Evolutionary conservation across 2,329 filamentous ascomycete genomes (phyloP), one percentile per base, ranked within the genome.

Genomic region (Neurospora sp.): DNA sequence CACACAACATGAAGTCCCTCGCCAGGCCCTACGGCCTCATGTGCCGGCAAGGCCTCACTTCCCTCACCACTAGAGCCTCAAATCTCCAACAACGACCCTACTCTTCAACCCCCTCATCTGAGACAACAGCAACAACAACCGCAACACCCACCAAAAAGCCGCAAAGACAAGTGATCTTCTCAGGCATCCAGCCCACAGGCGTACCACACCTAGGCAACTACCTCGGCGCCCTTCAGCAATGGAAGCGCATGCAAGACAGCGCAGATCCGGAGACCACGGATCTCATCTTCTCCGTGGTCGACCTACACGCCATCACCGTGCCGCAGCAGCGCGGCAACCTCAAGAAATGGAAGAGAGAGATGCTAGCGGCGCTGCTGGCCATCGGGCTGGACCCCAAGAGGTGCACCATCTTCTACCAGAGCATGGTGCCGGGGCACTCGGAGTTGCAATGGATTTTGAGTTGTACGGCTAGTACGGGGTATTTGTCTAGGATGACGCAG

Each of bases 391-490:
- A 95, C 78, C 92, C 93, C 1, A 83, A 88, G n/a, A 86, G 88
- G 71, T 92, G 88, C 71, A 89, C 87, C 6, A 83, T 99, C 17
- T 99, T 98, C 79, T 90, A 90, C 76, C 94, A 97, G 80, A 92
- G 90, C 69, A 84, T 87, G 69, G 91, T 95, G 77, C 84, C 89
- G 19, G 89, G 90, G 66, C 96, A 98, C 81, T 83, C 91, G 4
- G 94, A 98, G 80, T 85, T 99, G 73, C 97, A 97, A 92, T 99
- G 96, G 96, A 93, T 98, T 77, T 82, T 99, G 72, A 95, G 92
- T 77, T 97, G 94, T 74, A 91, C 92, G 68, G 92, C 96, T 33
- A 95, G 92, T 5, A 93, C 96, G 80, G 96, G 96, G 46, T 97
- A 97, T 80, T 83, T 99, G n/a, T 91, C 91, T 10, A 86, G 96